Percentiles rank a stretch among this genome's conserved stretches.
phyloP scores from a whole-genome alignment of 2,329 filamentous ascomycete genomes.

The Trichoderma simmonsii region DNA sequence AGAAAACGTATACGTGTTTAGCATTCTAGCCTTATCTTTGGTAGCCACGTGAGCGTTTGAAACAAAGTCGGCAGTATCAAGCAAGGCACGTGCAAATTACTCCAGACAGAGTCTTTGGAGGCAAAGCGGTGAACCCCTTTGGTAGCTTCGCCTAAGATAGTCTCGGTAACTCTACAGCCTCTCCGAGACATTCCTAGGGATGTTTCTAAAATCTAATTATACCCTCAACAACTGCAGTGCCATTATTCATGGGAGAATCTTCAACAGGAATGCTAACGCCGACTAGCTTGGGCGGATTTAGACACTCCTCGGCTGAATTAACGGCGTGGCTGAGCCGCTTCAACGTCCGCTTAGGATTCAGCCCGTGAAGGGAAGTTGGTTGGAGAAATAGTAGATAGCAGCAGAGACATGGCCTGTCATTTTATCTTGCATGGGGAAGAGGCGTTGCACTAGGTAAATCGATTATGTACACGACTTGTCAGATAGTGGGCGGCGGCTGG shows the following conservation, averaged over 20 bases:
- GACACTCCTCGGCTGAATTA: not conserved
- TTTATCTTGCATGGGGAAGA: not conserved
- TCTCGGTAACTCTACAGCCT: not conserved
- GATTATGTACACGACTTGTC: not conserved
- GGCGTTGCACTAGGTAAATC: not conserved
- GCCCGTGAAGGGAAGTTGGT: not conserved
- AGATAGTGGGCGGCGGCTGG: not conserved
- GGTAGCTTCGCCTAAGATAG: not conserved
- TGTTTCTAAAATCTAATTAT: not conserved
- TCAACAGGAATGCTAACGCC: not conserved
- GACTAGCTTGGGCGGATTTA: not conserved
- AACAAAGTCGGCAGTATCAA: not conserved
- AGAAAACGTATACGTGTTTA: not conserved
- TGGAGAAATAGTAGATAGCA: not conserved
- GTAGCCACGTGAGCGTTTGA: not conserved
- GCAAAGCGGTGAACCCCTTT: not conserved
- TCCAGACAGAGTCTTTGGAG: not conserved
- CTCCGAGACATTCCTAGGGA: not conserved
- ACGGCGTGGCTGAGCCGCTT: not conserved
- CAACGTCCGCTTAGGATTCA: not conserved
- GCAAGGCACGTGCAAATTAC: not conserved
- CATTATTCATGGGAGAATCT: too few relatives aligned
- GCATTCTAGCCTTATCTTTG: not conserved
- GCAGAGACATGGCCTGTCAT: not conserved
- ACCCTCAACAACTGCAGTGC: not conserved